A percentile compares a stretch with the other conserved stretches of the same genome.
phyloP scores from a whole-genome alignment of 1,139 yeast genomes.

The Lodderomyces elongisporus region DNA sequence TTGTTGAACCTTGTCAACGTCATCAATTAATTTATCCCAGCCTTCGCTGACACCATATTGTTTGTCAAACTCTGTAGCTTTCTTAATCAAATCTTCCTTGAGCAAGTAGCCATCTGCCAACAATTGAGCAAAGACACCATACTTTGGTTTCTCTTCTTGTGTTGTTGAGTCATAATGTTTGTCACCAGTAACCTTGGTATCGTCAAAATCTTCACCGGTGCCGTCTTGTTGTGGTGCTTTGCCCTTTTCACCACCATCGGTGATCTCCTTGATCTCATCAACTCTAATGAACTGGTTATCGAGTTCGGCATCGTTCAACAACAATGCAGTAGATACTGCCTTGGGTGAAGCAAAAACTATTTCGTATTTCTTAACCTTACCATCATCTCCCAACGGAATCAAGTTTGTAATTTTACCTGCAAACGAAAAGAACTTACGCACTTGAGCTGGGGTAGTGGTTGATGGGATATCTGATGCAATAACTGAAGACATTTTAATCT shows the following conservation, averaged over 20 bases:
- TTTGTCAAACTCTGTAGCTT: constrained; percentile 59
- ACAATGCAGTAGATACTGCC: constrained; percentile 70
- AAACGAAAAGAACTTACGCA: constrained; percentile 67
- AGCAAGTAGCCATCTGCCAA: constrained; percentile 67
- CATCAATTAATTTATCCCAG: constrained; percentile 24
- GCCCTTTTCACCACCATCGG: constrained; percentile 5
- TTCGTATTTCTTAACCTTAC: constrained; percentile 22
- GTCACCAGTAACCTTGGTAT: neutral
- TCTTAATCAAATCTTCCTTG: constrained; percentile 57
- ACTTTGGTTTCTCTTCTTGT: constrained; percentile 72
- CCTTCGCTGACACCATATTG: constrained; percentile 54
- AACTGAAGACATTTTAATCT: constrained; percentile 35
- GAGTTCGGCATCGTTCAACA: constrained; percentile 70
- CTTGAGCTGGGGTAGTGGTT: constrained; percentile 48
- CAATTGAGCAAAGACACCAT: constrained; percentile 71
- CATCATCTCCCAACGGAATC: constrained; percentile 13
- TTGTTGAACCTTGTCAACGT: constrained; percentile 60
- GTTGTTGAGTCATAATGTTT: constrained; percentile 9
- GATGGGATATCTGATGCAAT: constrained; percentile 54
- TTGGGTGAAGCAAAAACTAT: constrained; percentile 54
- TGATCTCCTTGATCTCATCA: constrained; percentile 26
- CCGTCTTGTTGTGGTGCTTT: constrained; percentile 6
- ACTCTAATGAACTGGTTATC: constrained; percentile 54
- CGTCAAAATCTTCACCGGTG: constrained; percentile 13
- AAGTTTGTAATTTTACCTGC: constrained; percentile 55